Percentiles rank a stretch among this genome's conserved stretches.
Conservation (phyloP, 768 basidiomycete genomes). For the Leccinum boreale region DNA sequence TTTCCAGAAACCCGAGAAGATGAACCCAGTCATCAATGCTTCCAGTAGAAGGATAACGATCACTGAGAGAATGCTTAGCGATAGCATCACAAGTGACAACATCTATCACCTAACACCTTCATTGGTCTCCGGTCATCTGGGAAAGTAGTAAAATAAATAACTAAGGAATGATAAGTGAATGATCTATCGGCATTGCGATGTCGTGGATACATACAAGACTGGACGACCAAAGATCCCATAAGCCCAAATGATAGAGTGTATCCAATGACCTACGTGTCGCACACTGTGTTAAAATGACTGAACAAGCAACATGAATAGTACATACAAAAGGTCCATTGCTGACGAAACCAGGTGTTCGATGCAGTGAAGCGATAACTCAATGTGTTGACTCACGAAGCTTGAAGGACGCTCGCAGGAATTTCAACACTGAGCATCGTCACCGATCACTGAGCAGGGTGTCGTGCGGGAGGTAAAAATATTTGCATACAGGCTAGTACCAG, state of each 20-base stretch:
- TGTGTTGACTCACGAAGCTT: background rate
- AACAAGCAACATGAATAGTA: background rate
- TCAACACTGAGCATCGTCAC: too few species aligned
- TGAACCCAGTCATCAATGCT: background rate
- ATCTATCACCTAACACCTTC: background rate
- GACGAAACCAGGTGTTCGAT: background rate
- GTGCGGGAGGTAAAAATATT: too few species aligned
- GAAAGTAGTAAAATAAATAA: background rate
- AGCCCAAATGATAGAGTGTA: slow-evolving; percentile 14
- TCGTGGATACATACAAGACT: background rate
- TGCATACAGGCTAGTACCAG: too few species aligned
- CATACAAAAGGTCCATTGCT: background rate
- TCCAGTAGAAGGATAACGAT: background rate
- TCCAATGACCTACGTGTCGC: slow-evolving; percentile 9
- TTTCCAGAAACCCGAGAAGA: background rate
- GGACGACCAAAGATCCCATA: slow-evolving; percentile 7
- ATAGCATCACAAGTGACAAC: background rate
- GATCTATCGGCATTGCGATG: background rate
- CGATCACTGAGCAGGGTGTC: too few species aligned
- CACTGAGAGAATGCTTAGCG: background rate
- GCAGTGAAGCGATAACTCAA: background rate
- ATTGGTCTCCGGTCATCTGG: background rate
- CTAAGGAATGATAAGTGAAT: background rate
- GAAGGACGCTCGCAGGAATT: too few species aligned
- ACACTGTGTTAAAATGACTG: background rate